A percentile compares a stretch with the other conserved stretches of the same genome.
Conservation (phyloP, 2,329 filamentous ascomycete species). For the Microcera coccophila region DNA sequence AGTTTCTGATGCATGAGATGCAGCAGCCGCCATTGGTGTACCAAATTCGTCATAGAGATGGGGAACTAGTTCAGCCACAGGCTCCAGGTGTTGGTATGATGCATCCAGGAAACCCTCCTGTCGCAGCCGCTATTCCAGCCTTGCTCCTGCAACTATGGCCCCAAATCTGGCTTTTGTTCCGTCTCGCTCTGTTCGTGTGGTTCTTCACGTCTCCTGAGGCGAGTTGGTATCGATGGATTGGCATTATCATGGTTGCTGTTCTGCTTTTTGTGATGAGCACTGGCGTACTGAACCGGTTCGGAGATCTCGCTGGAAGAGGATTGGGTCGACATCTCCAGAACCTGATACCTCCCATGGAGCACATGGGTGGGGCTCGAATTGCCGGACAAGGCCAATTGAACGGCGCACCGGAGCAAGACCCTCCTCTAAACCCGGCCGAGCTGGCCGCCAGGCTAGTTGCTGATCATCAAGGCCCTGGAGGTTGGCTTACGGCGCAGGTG, state of each 20-base stretch:
- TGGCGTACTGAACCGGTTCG: conserved; percentile 53
- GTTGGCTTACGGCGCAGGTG: conserved; percentile 39
- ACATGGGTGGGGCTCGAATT: conserved; percentile 9
- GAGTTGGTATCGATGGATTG: conserved; percentile 57
- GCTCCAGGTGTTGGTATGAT: conserved; percentile 22
- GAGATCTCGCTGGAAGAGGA: conserved; percentile 53
- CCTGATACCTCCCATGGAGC: conserved; percentile 50
- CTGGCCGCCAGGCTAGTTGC: conserved; percentile 53
- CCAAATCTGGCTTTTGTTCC: conserved; percentile 59
- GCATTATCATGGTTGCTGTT: conserved; percentile 51
- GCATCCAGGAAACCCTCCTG: conserved; percentile 39
- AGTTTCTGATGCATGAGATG: conserved; percentile 25
- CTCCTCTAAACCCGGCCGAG: conserved; percentile 44
- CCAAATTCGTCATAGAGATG: conserved; percentile 6
- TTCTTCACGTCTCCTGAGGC: conserved; percentile 58
- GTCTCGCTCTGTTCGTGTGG: conserved; percentile 59
- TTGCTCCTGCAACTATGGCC: conserved; percentile 46
- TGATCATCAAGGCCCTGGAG: conserved; percentile 29
- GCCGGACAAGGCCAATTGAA: conserved; percentile 4
- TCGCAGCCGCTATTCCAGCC: conserved; percentile 30
- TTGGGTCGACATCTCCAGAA: conserved; percentile 57
- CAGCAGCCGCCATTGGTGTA: conserved; percentile 18
- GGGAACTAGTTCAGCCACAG: conserved; percentile 15
- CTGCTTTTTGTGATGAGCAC: conserved; percentile 58
- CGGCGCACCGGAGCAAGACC: conserved; percentile 25